Base-by-base conservation (phyloP, 1,284 basidiomycete species). In the Grifola frondosa region DNA sequence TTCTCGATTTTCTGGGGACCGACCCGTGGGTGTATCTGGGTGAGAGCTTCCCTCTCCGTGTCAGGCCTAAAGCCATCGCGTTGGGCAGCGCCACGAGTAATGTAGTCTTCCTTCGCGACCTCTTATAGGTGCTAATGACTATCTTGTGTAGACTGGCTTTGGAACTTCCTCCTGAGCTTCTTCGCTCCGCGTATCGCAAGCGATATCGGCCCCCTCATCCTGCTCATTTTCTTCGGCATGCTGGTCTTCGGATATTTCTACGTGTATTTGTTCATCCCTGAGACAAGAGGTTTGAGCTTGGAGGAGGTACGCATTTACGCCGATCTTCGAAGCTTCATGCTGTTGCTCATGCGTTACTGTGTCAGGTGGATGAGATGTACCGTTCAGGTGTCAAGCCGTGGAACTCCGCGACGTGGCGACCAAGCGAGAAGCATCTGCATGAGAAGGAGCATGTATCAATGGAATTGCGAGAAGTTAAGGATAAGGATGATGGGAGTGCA, bases 181-280 rank as follows among this genome's bases (percentile, higher is more conserved):
- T 88, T 87, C 60, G 69, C 79, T 2, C 81, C 81, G 5, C 71
- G 78, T 31, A 86, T 89, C 50, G 81, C 84, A 2, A 70, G 60
- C 31, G 57, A 71, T 56, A 91, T 89, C 48, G 85, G 88, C 1
- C 84, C 88, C 13, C 71, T 88, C 47, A 89, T 91, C 60, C 68
- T 89, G 34, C 60, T 87, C 48, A 79, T 86, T 57, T 88, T 88
- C 70, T 87, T 81, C 57, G 86, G 87, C 49, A 82, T 85, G 75
- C 72, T 89, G 10, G 58, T 83, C 22, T 81, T 85, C 56, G 87
- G 84, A 19, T 80, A 74, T 53, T 58, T 79, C 44, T 88, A 84
- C 55, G 79, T 86, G 7, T 85, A 75, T 58, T 62, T 88, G 32
- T 80, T 77, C 63, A 78, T 89, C 34, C 85, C 86, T n/a, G 87